Percentiles rank a stretch among this genome's conserved stretches.
These are phyloP conservation scores for Collybiopsis confluens DNA, from an alignment of 768 basidiomycete species.

Conservation along the genomic window DNA sequence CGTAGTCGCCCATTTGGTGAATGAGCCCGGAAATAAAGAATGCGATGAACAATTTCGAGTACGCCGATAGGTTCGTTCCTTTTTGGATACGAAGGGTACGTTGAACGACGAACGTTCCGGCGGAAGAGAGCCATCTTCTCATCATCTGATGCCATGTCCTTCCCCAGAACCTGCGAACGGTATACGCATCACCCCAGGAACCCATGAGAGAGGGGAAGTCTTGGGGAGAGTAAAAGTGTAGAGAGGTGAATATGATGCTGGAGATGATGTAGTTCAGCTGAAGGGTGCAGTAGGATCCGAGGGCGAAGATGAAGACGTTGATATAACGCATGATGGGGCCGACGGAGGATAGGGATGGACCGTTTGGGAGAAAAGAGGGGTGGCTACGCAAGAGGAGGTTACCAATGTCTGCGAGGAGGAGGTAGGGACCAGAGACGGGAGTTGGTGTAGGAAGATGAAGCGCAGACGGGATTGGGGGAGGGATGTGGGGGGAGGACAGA, in stretches of 20 bases:
- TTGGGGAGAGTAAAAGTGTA: conserved; percentile 17
- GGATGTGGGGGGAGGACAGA: conserved; percentile 17
- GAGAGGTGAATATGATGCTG: conserved; percentile 8
- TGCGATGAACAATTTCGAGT: conserved; percentile 10
- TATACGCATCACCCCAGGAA: conserved; percentile 23
- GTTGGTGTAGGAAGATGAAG: conserved; percentile 19
- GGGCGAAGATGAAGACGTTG: conserved; percentile 19
- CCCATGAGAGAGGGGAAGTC: conserved; percentile 29
- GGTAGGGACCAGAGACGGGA: conserved; percentile 10
- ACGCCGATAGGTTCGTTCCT: conserved; percentile 8
- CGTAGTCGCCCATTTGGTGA: conserved; percentile 10
- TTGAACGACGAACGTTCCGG: background rate
- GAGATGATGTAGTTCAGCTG: conserved; percentile 9
- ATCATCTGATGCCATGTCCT: conserved; percentile 23
- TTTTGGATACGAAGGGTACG: conserved; percentile 6
- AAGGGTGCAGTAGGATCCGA: conserved; percentile 15
- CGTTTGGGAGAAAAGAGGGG: conserved; percentile 12
- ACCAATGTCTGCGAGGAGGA: conserved; percentile 13
- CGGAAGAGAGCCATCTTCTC: conserved; percentile 8
- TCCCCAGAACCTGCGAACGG: conserved; percentile 29
- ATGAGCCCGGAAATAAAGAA: conserved; percentile 13
- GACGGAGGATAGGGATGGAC: conserved; percentile 11
- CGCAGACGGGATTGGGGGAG: conserved; percentile 10
- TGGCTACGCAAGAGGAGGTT: conserved; percentile 10
- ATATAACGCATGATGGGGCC: conserved; percentile 13